phyloP scores from a whole-genome alignment of 2,329 filamentous ascomycete genomes.

The Hypoxylon sp. region DNA sequence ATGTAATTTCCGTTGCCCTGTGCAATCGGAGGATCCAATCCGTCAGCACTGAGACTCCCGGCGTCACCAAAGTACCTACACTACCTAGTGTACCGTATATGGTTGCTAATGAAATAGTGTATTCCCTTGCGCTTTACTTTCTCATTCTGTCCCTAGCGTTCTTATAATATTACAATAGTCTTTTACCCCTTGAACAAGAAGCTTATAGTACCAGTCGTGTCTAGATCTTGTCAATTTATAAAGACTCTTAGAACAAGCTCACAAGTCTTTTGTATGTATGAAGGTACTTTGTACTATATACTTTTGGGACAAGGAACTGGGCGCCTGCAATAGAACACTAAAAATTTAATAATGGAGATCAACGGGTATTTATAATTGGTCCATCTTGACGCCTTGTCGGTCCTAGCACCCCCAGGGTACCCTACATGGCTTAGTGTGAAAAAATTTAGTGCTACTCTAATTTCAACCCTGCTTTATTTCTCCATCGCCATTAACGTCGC shows the following conservation, averaged over 20 bases:
- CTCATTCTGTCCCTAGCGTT: slow-evolving; percentile 13
- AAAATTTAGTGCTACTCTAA: slow-evolving; percentile 34
- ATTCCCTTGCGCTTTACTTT: slow-evolving; percentile 12
- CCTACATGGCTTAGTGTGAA: slow-evolving; percentile 34
- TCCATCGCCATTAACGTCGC: slow-evolving; percentile 42
- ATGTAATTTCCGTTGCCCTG: slow-evolving; percentile 47
- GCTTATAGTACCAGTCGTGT: not conserved
- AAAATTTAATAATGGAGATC: slow-evolving; percentile 29
- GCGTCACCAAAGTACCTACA: slow-evolving; percentile 10
- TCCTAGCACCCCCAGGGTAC: slow-evolving; percentile 20
- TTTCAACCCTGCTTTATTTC: slow-evolving; percentile 37
- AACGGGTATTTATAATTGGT: slow-evolving; percentile 36
- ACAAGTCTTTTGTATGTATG: slow-evolving; percentile 12
- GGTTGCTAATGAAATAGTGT: not conserved
- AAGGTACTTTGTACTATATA: not conserved
- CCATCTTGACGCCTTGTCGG: slow-evolving; percentile 34
- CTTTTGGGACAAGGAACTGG: slow-evolving; percentile 1
- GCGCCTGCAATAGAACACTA: slow-evolving; percentile 26
- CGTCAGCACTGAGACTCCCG: slow-evolving; percentile 15
- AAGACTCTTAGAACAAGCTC: slow-evolving; percentile 1
- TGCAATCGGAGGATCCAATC: slow-evolving; percentile 45
- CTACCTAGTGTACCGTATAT: not conserved
- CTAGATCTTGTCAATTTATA: slow-evolving; percentile 4
- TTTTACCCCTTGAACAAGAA: slow-evolving; percentile 9
- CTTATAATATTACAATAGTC: slow-evolving; percentile 8